These are phyloP conservation scores for Ascomycota sp. DNA, from an alignment of 2,329 filamentous ascomycete species.

Conservation along the genomic window DNA sequence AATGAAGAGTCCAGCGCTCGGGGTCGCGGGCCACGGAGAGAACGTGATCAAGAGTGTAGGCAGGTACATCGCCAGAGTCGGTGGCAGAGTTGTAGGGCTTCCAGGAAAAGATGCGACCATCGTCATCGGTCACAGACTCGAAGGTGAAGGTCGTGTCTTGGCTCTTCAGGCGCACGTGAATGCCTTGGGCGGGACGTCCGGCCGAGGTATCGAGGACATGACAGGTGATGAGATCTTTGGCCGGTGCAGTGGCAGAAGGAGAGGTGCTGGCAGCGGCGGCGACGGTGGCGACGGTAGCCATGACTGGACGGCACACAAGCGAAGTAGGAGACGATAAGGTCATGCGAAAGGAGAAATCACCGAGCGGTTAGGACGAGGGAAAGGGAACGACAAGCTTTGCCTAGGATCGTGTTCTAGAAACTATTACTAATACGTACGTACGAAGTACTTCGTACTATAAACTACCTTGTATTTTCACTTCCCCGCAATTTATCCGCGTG, in stretches of 20 bases:
- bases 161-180: constrained; percentile 48
- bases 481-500: too few relatives aligned
- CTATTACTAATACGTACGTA: too few relatives aligned
- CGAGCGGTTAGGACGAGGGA: too few relatives aligned
- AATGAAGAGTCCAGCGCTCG: constrained; percentile 47
- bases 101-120: constrained; percentile 58
- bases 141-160: constrained; percentile 29
- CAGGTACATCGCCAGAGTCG: constrained; percentile 32
- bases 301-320: background rate
- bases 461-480: too few relatives aligned
- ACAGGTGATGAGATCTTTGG: constrained; percentile 56
- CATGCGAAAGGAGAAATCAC: too few relatives aligned
- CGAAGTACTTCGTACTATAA: too few relatives aligned
- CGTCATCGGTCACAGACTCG: constrained; percentile 49
- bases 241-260: background rate
- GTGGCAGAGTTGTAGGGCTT: constrained; percentile 31
- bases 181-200: constrained; percentile 44
- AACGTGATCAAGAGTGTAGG: constrained; percentile 37
- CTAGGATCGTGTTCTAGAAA: too few relatives aligned
- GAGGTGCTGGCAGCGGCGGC: background rate
- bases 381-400: too few relatives aligned
- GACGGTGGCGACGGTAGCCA: background rate
- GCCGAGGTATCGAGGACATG: constrained; percentile 70
- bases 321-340: too few relatives aligned
- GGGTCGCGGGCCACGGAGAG: constrained; percentile 21